A percentile compares a stretch with the other conserved stretches of the same genome.
These are phyloP conservation scores for Phylloporus sp. DNA, from an alignment of 768 basidiomycete species.

Conservation along the genomic window DNA sequence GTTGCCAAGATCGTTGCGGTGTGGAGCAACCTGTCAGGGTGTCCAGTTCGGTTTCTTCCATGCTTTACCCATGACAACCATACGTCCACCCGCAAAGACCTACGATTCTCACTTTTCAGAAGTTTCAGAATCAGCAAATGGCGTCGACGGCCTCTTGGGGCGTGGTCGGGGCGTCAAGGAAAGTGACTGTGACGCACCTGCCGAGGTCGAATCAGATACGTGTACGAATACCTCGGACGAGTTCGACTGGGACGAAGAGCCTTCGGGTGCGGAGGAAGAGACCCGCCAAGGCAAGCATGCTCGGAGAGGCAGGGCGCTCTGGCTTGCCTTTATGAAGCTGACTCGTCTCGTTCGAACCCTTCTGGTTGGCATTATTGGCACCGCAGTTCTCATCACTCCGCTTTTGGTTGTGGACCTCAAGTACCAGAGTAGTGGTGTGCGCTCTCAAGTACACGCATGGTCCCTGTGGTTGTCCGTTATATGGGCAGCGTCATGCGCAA, in stretches of 20 bases:
- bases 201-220: constrained; percentile 30
- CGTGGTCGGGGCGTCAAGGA: constrained; percentile 10
- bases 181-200: constrained; percentile 7
- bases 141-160: background rate
- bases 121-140: constrained; percentile 8
- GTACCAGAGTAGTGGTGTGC: constrained; percentile 46
- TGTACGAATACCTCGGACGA: constrained; percentile 63
- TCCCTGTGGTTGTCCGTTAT: constrained; percentile 67
- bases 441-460: constrained; percentile 56
- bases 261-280: constrained; percentile 28
- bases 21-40: constrained; percentile 6
- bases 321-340: constrained; percentile 64
- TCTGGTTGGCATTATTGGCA: constrained; percentile 55
- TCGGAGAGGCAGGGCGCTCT: constrained; percentile 59
- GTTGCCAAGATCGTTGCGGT: constrained; percentile 3
- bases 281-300: constrained; percentile 39
- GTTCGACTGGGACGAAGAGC: constrained; percentile 71
- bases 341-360: constrained; percentile 56
- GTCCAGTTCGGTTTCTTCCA: background rate
- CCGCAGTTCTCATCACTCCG: constrained; percentile 63
- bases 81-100: constrained; percentile 5
- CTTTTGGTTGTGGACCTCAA: constrained; percentile 63
- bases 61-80: constrained; percentile 15
- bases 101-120: constrained; percentile 4
- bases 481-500: constrained; percentile 60